Evolutionary conservation across 1,139 yeast genomes (phyloP), one percentile per base, ranked within the genome.

Genomic region (Nakaseomyces glabratus): DNA sequence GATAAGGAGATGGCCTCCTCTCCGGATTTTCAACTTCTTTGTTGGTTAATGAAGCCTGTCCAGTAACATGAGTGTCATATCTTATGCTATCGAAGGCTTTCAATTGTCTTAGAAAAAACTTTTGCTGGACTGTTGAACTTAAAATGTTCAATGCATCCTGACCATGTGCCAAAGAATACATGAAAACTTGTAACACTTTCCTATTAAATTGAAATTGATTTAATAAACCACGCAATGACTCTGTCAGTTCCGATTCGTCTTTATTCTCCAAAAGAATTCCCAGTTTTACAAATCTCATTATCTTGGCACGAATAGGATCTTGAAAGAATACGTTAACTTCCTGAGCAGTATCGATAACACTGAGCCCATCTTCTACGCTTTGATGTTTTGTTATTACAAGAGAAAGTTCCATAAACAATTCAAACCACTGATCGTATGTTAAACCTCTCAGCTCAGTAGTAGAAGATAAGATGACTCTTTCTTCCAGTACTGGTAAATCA

Each of bases 61-160:
- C 97, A 1, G 73, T 62, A 14, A 86, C 74, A 11, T 66, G 63
- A 15, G 64, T 68, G 4, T 66, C 64, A 20, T 65, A 60, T 21
- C 73, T 66, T 12, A 79, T 55, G 2, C 90, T 72, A 53, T 90
- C 98, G 54, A 75, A 79, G 0, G 95, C 93, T 52, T 88, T 90
- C 45, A 88, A 65, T 49, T 88, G 96, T 44, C 98, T 75, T 41
- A 90, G 62, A 46, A 88, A 76, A 55, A 77, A 90, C 57, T 90
- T 90, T 49, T 88, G 97, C 50, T 85, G 90, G 41, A 82, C 82
- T 28, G 84, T 76, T 35, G 80, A 77, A 32, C 84, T 76, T 52
- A 79, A 79, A 10, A 65, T 65, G 7, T 65, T 58, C 1, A 88
- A 82, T 0, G 93, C 73, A 2, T 79, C 63, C 40, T 79, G 74